Base-by-base conservation (phyloP, 2,329 filamentous ascomycete genomes). In the Aspergillus aculeatinus region DNA sequence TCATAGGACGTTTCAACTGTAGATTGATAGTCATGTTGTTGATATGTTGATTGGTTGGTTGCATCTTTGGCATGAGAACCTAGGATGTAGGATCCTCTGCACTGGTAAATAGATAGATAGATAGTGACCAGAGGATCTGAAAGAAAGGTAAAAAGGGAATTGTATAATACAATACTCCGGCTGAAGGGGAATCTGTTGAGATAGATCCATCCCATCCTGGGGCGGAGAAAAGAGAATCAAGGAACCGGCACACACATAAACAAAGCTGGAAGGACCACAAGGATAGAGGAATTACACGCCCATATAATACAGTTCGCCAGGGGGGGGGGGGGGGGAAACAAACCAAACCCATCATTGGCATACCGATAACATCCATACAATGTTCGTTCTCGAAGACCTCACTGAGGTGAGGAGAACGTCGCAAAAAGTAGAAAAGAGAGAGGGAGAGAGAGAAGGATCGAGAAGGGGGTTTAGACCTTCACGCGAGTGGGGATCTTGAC, bases 401-500 rank as follows among this genome's bases (percentile, higher is more conserved):
- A 39, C 12, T 27, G 23, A 52, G 33, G 31, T 16, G 11, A 42
- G 19, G 25, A 55, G 27, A 29, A 29, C 27, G 7, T 29, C 27
- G 7, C 27, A 7, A 29, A 29, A 10, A 9, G 27, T 29, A 27
- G n/a, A 3, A 10, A 16, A 35, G n/a, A 12, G 6, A 27, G 25
- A 12, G 19, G 14, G 23, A 31, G 39, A 48, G 1, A 21, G 3
- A 48, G 7, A 25, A 5, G 23, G n/a, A 29, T 16, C 14, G 5
- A n/a, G 12, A 42, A 44, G 14, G 39, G 39, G 39, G 3, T 19
- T 55, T 74, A 80, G 49, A 79, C 78, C 65, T 83, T 81, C 51
- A 88, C 85, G 63, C 78, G 81, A 23, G 81, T 86, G 12, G 86
- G 85, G 63, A 88, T 87, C 79, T 88, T 88, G 67, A 87, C 77